phyloP scores from a whole-genome alignment of 805 yeast genomes.

The Candida rishiriensis region DNA sequence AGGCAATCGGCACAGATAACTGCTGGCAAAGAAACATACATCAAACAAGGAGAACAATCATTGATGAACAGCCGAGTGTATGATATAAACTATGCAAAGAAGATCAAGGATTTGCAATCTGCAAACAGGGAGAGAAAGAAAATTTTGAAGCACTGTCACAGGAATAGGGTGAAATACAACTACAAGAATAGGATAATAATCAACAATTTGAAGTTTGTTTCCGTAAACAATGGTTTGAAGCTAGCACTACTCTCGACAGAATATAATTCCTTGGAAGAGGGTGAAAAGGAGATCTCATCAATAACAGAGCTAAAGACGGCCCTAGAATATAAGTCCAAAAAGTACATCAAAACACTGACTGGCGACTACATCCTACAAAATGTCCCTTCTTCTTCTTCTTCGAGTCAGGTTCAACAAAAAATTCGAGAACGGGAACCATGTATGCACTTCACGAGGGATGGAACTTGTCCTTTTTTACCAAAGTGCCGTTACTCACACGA shows the following conservation, averaged over 20 bases:
- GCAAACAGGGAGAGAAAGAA: slow-evolving; percentile 12
- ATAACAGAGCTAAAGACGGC: slow-evolving; percentile 18
- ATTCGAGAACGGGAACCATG: slow-evolving; percentile 5
- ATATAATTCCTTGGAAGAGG: slow-evolving; percentile 3
- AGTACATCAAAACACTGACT: slow-evolving; percentile 18
- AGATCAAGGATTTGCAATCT: slow-evolving; percentile 17
- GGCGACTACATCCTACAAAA: slow-evolving; percentile 22
- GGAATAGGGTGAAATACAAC: slow-evolving; percentile 36
- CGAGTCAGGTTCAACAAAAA: slow-evolving; percentile 2
- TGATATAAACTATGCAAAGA: slow-evolving; percentile 28
- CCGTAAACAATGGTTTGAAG: slow-evolving; percentile 35
- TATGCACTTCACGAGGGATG: slow-evolving; percentile 34
- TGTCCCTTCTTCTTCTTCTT: too few relatives aligned
- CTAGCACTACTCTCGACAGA: slow-evolving; percentile 35
- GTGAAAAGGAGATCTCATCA: slow-evolving; percentile 9
- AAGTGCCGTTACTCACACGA: slow-evolving; percentile 36
- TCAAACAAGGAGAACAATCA: slow-evolving; percentile 34
- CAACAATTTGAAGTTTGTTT: slow-evolving; percentile 40
- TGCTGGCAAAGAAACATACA: slow-evolving; percentile 1
- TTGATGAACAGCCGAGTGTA: slow-evolving; percentile 35
- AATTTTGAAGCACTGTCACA: slow-evolving; percentile 16
- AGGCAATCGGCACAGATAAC: not conserved
- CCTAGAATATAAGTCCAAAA: slow-evolving; percentile 10
- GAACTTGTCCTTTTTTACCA: slow-evolving; percentile 41
- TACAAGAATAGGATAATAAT: slow-evolving; percentile 42